Conservation (phyloP, 1,284 basidiomycete genomes). For the Anthracocystis walkeri region DNA sequence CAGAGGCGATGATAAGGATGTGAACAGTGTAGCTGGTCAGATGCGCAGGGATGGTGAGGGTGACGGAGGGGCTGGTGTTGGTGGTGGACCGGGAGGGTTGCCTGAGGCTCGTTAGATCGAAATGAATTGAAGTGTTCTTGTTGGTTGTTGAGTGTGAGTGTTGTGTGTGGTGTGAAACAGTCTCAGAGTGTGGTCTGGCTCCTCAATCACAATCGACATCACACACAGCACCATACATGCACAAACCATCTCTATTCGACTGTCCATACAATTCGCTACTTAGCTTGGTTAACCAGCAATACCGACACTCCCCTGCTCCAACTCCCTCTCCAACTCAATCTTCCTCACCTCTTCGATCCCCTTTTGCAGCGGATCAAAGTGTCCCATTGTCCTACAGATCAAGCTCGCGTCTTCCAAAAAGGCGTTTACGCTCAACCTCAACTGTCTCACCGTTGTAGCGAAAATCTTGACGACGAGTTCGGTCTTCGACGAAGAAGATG, state of each 20-base stretch:
- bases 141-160: neutral
- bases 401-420: constrained; percentile 58
- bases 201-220: neutral
- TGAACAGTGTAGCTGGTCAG: constrained; percentile 38
- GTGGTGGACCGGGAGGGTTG: constrained; percentile 14
- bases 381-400: constrained; percentile 56
- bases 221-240: neutral
- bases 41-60: constrained; percentile 19
- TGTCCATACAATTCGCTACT: neutral
- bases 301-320: constrained; percentile 59
- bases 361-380: constrained; percentile 45
- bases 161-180: neutral
- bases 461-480: constrained; percentile 51
- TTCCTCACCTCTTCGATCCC: constrained; percentile 35
- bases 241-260: neutral
- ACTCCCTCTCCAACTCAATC: constrained; percentile 38
- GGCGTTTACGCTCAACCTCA: constrained; percentile 58
- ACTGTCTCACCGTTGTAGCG: constrained; percentile 60
- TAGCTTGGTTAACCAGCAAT: constrained; percentile 40
- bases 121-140: neutral
- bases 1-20: constrained; percentile 49
- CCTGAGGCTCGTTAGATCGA: constrained; percentile 37
- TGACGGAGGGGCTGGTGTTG: constrained; percentile 7
- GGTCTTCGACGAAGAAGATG: constrained; percentile 12
- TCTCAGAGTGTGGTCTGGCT: no score